Base-by-base conservation (phyloP, 108 stramenopile genomes). In the Cyclotella distinguenda region DNA sequence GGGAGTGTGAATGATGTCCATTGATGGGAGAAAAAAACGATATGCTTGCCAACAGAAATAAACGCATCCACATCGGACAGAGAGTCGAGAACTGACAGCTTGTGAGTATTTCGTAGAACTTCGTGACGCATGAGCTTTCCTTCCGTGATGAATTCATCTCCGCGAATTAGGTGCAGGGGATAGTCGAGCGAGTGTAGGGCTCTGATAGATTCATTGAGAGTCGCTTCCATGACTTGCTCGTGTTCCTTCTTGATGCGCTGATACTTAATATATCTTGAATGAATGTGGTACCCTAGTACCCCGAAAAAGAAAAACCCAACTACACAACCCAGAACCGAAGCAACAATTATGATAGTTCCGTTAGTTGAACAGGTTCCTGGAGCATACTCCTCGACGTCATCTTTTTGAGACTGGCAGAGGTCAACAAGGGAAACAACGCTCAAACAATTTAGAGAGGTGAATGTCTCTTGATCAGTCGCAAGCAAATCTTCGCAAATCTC, bases 11-110 rank as follows among this genome's bases (percentile, higher is more conserved):
- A 75, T 32, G 66, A 52, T 16, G 64, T 64, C 74, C 74, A 75
- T 27, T 75, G 74, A 36, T 75, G 74, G 27, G 74, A 75, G 49
- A 70, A 76, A 36, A 76, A 76, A 15, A 76, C 46, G 12, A 76
- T 39, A 25, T 67, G 56, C 15, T 76, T 70, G 52, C 74, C 74
- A 0, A 49, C 59, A n/a, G 45, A 55, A 10, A 74, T 74, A 50
- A 74, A 74, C 10, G 73, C 66, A 36, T 74, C 73, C 28, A 74
- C 73, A 53, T 74, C 73, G 16, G 60, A 16, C 12, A 74, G 66
- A 50, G 66, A 68, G 59, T 74, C 73, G n/a, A 74, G 73, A 12
- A 74, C 73, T 26, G 67, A 56, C 5, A 74, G 66, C 36, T 68
- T 60, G 49, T 74, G 73, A 0, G 43, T 74, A 23, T 74, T 74